Conservation (phyloP, 495 filamentous ascomycete species). For the Neurospora sp. region DNA sequence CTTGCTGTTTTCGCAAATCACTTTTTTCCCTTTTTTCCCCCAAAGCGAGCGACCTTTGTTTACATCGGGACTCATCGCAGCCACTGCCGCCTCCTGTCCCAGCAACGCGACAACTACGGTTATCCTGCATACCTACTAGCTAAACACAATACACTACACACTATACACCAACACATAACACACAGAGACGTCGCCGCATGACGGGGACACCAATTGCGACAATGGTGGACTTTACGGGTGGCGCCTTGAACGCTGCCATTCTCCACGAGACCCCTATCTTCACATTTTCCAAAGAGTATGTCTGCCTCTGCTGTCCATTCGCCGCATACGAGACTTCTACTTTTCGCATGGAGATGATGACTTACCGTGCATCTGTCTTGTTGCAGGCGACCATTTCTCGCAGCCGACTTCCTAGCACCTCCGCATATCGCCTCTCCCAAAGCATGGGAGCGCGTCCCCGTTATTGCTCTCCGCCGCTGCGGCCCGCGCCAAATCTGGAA, state of each 20-base stretch:
- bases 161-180: neutral
- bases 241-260: neutral
- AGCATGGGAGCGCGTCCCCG: slow-evolving; percentile 24
- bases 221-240: neutral
- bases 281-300: neutral
- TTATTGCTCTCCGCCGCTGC: slow-evolving; percentile 8
- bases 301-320: neutral
- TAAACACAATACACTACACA: neutral
- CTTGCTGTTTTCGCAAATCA: neutral
- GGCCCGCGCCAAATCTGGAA: slow-evolving; percentile 23
- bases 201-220: neutral
- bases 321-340: neutral
- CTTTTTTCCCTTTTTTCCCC: neutral
- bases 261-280: neutral
- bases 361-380: neutral
- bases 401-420: slow-evolving; percentile 12
- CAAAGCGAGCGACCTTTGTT: neutral
- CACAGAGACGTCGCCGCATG: neutral
- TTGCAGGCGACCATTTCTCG: slow-evolving; percentile 13
- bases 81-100: neutral
- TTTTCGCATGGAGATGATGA: neutral
- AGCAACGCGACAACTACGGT: neutral
- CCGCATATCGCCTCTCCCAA: slow-evolving; percentile 9
- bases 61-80: neutral
- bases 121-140: neutral